Conservation (phyloP, 345 rosid genomes). For the Moricandia moricandioides region DNA sequence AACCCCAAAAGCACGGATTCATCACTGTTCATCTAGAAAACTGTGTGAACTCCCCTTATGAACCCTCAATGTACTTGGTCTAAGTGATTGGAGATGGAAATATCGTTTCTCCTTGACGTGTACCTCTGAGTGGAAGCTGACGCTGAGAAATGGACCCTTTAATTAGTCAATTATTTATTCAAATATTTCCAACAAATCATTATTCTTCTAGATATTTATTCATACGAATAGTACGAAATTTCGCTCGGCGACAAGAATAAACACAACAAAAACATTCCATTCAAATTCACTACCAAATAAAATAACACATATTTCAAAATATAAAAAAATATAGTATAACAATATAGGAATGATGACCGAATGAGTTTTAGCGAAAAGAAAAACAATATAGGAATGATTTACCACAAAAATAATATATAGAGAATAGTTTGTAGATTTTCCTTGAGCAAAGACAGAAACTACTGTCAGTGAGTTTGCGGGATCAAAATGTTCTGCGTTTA, state of each 20-base stretch:
- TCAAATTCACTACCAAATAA: not conserved
- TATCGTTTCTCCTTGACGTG: constrained; percentile 49
- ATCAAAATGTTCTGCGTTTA: not conserved
- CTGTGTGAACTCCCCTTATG: too few species aligned
- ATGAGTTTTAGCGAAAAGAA: too few species aligned
- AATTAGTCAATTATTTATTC: constrained; percentile 11
- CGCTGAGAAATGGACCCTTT: constrained; percentile 38
- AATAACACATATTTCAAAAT: not conserved
- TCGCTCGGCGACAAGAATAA: constrained; percentile 25
- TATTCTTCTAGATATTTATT: constrained; percentile 17
- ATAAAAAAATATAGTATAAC: too few species aligned
- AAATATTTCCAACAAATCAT: constrained; percentile 17
- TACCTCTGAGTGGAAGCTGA: constrained; percentile 53
- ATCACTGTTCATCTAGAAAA: too few species aligned
- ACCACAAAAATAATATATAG: not conserved
- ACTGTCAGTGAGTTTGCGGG: constrained; percentile 8
- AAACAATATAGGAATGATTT: too few species aligned
- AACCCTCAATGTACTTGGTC: too few species aligned
- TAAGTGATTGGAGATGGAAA: constrained; percentile 36
- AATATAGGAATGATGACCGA: too few species aligned
- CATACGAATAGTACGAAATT: constrained; percentile 19
- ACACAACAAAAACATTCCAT: constrained; percentile 33
- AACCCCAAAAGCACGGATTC: too few species aligned
- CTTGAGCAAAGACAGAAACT: constrained; percentile 4
- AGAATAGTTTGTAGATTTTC: constrained; percentile 5